Percentiles rank a stretch among this genome's conserved stretches.
Conservation (phyloP, 2,329 filamentous ascomycete genomes). For the Capronia coronata region DNA sequence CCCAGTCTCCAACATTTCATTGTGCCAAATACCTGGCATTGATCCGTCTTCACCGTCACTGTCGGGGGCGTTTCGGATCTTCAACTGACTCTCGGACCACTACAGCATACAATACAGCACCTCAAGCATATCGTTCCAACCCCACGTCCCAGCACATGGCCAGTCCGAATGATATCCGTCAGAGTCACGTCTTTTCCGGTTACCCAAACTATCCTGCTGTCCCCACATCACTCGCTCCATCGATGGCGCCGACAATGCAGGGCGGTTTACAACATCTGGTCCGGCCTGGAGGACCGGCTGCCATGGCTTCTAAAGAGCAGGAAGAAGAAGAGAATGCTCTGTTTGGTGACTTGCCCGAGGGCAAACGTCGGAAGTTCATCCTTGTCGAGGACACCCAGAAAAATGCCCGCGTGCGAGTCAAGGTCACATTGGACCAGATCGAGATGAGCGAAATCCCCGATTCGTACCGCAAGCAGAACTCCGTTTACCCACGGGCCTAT, state of each 20-base stretch:
- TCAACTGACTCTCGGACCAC: conserved; percentile 15
- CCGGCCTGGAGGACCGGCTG: conserved; percentile 24
- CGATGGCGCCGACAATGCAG: conserved; percentile 61
- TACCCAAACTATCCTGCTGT: conserved; percentile 57
- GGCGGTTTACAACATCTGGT: conserved; percentile 46
- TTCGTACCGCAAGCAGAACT: conserved; percentile 82
- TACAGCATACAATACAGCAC: conserved; percentile 23
- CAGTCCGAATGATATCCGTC: conserved; percentile 60
- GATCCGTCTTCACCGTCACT: not conserved
- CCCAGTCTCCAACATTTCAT: not conserved
- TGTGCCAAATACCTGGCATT: not conserved
- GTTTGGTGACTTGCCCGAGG: conserved; percentile 81
- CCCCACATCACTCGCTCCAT: conserved; percentile 48
- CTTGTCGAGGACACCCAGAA: conserved; percentile 84
- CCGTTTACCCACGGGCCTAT: conserved; percentile 84
- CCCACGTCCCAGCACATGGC: conserved; percentile 24
- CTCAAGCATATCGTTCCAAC: conserved; percentile 23
- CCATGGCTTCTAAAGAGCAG: conserved; percentile 28
- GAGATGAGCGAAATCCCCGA: conserved; percentile 95
- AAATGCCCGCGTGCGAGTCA: conserved; percentile 73
- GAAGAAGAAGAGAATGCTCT: conserved; percentile 58
- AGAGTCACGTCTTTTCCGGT: conserved; percentile 65
- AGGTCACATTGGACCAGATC: conserved; percentile 86
- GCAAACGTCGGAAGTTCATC: conserved; percentile 93
- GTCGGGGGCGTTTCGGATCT: not conserved